phyloP scores from a whole-genome alignment of 768 basidiomycete genomes.

The Stropharia rugosoannulata region DNA sequence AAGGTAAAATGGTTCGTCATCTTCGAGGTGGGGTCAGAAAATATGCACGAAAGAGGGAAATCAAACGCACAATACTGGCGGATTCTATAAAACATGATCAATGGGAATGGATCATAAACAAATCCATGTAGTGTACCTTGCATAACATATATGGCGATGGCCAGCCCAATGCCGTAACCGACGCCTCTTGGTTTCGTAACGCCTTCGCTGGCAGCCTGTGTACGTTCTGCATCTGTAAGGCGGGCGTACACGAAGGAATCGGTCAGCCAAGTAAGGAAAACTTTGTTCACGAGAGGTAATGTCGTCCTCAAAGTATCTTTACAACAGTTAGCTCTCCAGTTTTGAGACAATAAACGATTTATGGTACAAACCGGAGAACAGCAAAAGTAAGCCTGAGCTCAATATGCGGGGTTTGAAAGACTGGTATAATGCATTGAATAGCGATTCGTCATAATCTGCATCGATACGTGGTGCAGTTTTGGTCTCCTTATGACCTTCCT shows the following conservation, averaged over 20 bases:
- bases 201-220: conserved; percentile 22
- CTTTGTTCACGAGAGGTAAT: conserved; percentile 57
- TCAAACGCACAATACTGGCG: conserved; percentile 37
- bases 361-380: conserved; percentile 35
- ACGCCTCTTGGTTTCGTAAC: conserved; percentile 42
- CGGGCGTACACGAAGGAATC: conserved; percentile 43
- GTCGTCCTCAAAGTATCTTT: conserved; percentile 49
- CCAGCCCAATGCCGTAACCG: conserved; percentile 63
- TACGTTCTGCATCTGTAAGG: conserved; percentile 35
- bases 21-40: conserved; percentile 15
- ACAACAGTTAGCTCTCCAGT: neutral
- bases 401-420: conserved; percentile 49
- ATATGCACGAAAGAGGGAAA: neutral
- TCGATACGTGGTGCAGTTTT: conserved; percentile 1
- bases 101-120: neutral
- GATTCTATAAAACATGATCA: conserved; percentile 26
- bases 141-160: conserved; percentile 57
- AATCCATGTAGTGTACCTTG: conserved; percentile 39
- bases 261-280: conserved; percentile 57
- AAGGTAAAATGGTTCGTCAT: conserved; percentile 47
- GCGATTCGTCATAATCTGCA: conserved; percentile 44
- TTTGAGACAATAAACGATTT: neutral
- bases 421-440: conserved; percentile 45
- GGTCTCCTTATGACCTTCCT: neutral
- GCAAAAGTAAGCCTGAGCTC: conserved; percentile 45